Conservation (phyloP, 805 yeast genomes). For the Kodamaea kakaduensis region DNA sequence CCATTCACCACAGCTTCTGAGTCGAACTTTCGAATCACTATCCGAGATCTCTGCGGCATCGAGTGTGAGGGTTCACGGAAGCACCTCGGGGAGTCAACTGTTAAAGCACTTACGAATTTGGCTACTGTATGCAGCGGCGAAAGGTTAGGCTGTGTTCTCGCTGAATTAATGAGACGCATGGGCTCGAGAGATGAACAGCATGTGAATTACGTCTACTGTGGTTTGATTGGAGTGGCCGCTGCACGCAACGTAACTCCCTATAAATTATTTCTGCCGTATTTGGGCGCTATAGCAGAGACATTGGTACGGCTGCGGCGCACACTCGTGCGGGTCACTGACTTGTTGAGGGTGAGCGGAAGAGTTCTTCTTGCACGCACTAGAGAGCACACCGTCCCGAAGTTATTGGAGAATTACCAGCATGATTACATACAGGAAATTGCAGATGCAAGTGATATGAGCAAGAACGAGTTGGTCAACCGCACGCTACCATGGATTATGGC, state of each 20-base stretch:
- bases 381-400: slow-evolving; percentile 70
- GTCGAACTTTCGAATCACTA: slow-evolving; percentile 41
- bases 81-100: slow-evolving; percentile 55
- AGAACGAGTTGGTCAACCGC: slow-evolving; percentile 45
- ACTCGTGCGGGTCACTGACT: slow-evolving; percentile 56
- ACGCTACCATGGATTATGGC: slow-evolving; percentile 56
- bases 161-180: slow-evolving; percentile 62
- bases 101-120: slow-evolving; percentile 60
- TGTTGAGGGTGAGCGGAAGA: slow-evolving; percentile 58
- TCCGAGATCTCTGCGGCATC: slow-evolving; percentile 40
- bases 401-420: slow-evolving; percentile 61
- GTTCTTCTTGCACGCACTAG: slow-evolving; percentile 67
- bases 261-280: slow-evolving; percentile 72
- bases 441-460: slow-evolving; percentile 40
- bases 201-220: slow-evolving; percentile 64
- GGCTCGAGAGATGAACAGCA: slow-evolving; percentile 57
- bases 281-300: slow-evolving; percentile 65
- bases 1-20: slow-evolving; percentile 35
- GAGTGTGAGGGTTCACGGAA: slow-evolving; percentile 27
- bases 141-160: slow-evolving; percentile 58
- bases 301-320: slow-evolving; percentile 58
- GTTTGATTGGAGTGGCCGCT: slow-evolving; percentile 54
- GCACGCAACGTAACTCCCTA: slow-evolving; percentile 64
- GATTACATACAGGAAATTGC: slow-evolving; percentile 66
- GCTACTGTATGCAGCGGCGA: slow-evolving; percentile 64